These are phyloP conservation scores for Xylaria palmicola DNA, from an alignment of 495 filamentous ascomycete species.

Conservation along the genomic window DNA sequence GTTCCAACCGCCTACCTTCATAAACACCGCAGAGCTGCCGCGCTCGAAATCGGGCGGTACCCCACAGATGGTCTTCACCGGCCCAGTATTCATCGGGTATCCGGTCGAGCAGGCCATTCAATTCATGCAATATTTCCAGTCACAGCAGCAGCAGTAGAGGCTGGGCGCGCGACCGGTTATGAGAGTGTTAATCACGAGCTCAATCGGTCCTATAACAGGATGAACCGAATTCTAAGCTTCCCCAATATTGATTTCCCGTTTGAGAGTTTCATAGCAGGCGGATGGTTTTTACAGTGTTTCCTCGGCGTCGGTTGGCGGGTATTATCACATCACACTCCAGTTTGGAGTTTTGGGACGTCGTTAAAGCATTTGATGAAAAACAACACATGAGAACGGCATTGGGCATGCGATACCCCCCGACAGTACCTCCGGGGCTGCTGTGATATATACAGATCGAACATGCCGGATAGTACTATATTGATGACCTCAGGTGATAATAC, in stretches of 20 bases:
- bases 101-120: conserved; percentile 72
- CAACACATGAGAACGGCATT: too few relatives aligned
- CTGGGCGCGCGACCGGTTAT: not conserved
- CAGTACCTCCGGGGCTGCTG: too few relatives aligned
- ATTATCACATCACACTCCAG: conserved; percentile 4
- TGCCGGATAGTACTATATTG: not conserved
- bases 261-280: not conserved
- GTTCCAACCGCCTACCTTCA: conserved; percentile 37
- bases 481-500: too few relatives aligned
- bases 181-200: not conserved
- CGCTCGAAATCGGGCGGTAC: conserved; percentile 26
- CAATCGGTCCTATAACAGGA: not conserved
- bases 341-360: conserved; percentile 8
- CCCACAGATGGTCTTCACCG: conserved; percentile 75
- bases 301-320: not conserved
- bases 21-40: conserved; percentile 33
- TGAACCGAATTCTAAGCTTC: not conserved
- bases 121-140: conserved; percentile 61
- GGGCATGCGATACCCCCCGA: too few relatives aligned
- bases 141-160: conserved; percentile 21
- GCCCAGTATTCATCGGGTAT: conserved; percentile 88
- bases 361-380: too few relatives aligned
- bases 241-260: not conserved
- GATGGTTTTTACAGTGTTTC: not conserved
- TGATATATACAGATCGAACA: not conserved